A percentile compares a stretch with the other conserved stretches of the same genome.
phyloP scores from a whole-genome alignment of 2,329 filamentous ascomycete species.

The Aspergillus phoenicis region DNA sequence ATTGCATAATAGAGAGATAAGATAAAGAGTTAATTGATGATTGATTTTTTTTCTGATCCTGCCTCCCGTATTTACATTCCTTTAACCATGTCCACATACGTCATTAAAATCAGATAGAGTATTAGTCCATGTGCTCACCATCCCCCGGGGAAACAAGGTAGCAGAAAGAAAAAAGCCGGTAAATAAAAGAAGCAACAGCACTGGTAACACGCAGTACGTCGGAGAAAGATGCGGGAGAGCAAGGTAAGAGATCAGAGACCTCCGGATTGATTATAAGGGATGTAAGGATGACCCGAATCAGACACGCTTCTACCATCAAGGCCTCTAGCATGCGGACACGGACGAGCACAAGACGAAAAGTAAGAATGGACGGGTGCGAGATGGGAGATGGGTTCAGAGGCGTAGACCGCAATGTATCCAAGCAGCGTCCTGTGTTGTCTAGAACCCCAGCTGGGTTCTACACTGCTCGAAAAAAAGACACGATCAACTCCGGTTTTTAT shows the following conservation, averaged over 20 bases:
- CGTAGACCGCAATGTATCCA: slow-evolving; percentile 8
- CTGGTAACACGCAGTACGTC: slow-evolving; percentile 3
- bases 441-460: background rate
- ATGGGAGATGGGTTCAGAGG: slow-evolving; percentile 22
- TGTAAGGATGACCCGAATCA: slow-evolving; percentile 9
- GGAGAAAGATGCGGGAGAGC: background rate
- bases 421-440: slow-evolving; percentile 12
- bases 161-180: slow-evolving; percentile 17
- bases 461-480: slow-evolving; percentile 27
- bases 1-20: background rate
- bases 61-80: slow-evolving; percentile 40
- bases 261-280: slow-evolving; percentile 3
- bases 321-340: slow-evolving; percentile 26
- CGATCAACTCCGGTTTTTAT: slow-evolving; percentile 43
- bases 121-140: slow-evolving; percentile 31
- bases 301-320: slow-evolving; percentile 36
- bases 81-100: slow-evolving; percentile 35
- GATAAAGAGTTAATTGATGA: background rate
- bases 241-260: slow-evolving; percentile 4
- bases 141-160: slow-evolving; percentile 19
- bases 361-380: slow-evolving; percentile 22
- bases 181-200: slow-evolving; percentile 13
- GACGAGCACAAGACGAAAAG: slow-evolving; percentile 20
- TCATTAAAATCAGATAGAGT: slow-evolving; percentile 38
- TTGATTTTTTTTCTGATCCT: slow-evolving; percentile 15